These are phyloP conservation scores for Tuber aestivum DNA, from an alignment of 495 filamentous ascomycete genomes.

Conservation along the genomic window DNA sequence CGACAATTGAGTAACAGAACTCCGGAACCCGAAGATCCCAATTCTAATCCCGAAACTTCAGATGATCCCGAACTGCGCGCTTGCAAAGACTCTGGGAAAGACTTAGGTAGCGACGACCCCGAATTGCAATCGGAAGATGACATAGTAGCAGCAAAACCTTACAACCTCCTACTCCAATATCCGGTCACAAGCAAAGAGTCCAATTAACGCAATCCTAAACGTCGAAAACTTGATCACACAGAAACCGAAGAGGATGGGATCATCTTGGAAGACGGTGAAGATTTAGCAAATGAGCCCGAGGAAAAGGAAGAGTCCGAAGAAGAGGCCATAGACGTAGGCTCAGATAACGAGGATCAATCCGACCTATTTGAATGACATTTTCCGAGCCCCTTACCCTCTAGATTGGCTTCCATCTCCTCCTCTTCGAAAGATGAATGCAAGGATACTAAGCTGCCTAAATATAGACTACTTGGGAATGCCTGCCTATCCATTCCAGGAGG, in stretches of 20 bases:
- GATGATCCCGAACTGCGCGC: conserved; percentile 3
- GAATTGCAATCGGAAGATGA: conserved; percentile 36
- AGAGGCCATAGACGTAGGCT: conserved; percentile 30
- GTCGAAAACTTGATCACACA: conserved; percentile 36
- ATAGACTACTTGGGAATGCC: conserved; percentile 46
- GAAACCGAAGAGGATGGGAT: conserved; percentile 27
- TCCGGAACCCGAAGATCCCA: conserved; percentile 20
- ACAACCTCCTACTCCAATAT: conserved; percentile 45
- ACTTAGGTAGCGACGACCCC: conserved; percentile 26
- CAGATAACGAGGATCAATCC: conserved; percentile 51
- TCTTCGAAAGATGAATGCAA: conserved; percentile 56
- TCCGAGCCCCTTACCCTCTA: conserved; percentile 54
- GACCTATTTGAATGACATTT: conserved; percentile 84
- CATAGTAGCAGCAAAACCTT: conserved; percentile 39
- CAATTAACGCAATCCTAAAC: conserved; percentile 44
- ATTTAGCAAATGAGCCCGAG: conserved; percentile 39
- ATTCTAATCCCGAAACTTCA: conserved; percentile 18
- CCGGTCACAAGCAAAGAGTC: conserved; percentile 28
- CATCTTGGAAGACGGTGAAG: conserved; percentile 21
- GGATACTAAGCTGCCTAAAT: conserved; percentile 46
- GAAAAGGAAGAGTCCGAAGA: conserved; percentile 43
- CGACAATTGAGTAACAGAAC: conserved; percentile 18
- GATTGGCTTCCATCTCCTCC: conserved; percentile 52
- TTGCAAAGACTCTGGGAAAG: conserved; percentile 13
- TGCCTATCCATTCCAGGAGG: conserved; percentile 21